Base-by-base conservation (phyloP, 768 basidiomycete genomes). In the Naematelia encephala region DNA sequence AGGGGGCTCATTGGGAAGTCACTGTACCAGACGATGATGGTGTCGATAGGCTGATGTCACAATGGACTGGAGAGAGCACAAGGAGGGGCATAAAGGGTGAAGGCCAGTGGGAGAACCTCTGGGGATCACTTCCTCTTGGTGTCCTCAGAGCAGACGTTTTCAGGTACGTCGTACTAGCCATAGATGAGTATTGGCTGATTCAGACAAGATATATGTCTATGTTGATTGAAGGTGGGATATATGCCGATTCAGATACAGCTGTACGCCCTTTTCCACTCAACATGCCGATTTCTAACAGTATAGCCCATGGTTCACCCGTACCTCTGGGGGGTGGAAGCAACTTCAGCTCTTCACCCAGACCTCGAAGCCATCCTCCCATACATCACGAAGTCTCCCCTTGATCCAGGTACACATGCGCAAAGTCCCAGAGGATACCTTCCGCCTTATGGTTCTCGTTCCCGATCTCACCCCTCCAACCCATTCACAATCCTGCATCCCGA, bases 281-380 rank as follows among this genome's bases (percentile, higher is more conserved):
- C 22, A 52, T 19, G 19, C 34, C 4, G 5, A 16, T 21, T 10
- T 10, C 59, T 25, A 29, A 44, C 12, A 29, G 16, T 4, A 22
- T 30, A 61, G 60, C 63, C 63, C 25, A 56, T 65, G n/a, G 49
- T 60, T 22, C 63, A 65, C 43, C 63, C 63, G 10, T 65, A 58
- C 30, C 25, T 65, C 16, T 65, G 63, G 63, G 63, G 63, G 3
- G 12, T 54, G 4, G 34, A 52, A 8, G 63, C 63, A 4, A 46
- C 52, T 22, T 51, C 53, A 3, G 45, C 59, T 10, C 49, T 60
- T 16, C 47, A 51, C 25, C 56, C 60, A 12, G 60, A 65, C 30
- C 46, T 65, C 21, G 53, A 57, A 45, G 5, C 16, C n/a, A n/a
- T 42, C 51, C 59, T 21, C 19, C 56, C 16, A 16, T 16, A 16